Conservation (phyloP, 345 rosid species). For the Salix purpurea region DNA sequence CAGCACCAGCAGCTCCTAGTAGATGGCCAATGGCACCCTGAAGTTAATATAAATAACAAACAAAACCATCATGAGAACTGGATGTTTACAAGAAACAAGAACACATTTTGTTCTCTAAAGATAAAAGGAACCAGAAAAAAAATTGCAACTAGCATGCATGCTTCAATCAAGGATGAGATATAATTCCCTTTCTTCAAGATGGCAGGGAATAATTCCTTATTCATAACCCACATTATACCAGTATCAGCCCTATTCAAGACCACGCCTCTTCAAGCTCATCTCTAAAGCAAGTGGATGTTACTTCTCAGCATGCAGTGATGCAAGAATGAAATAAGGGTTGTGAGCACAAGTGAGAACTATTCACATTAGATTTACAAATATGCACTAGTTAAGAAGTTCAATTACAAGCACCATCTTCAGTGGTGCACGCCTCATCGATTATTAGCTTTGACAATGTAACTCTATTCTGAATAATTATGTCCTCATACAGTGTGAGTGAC, state of each 20-base stretch:
- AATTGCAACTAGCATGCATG: background rate
- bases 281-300: background rate
- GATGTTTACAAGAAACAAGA: background rate
- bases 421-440: background rate
- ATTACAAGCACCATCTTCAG: background rate
- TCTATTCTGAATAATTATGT: background rate
- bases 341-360: background rate
- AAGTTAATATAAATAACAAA: slow-evolving; percentile 9
- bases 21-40: slow-evolving; percentile 97
- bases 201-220: background rate
- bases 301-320: background rate
- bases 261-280: background rate
- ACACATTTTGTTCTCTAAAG: background rate
- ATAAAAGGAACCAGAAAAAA: background rate
- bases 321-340: background rate
- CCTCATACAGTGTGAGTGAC: too few species aligned
- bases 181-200: background rate
- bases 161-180: background rate
- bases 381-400: background rate
- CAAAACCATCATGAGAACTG: background rate
- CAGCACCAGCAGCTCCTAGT: slow-evolving; percentile 98
- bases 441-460: background rate
- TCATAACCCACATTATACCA: background rate
- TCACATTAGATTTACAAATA: background rate
- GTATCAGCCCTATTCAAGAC: background rate